phyloP scores from a whole-genome alignment of 1,139 yeast genomes.

The Yamadazyma atmosphaerica region DNA sequence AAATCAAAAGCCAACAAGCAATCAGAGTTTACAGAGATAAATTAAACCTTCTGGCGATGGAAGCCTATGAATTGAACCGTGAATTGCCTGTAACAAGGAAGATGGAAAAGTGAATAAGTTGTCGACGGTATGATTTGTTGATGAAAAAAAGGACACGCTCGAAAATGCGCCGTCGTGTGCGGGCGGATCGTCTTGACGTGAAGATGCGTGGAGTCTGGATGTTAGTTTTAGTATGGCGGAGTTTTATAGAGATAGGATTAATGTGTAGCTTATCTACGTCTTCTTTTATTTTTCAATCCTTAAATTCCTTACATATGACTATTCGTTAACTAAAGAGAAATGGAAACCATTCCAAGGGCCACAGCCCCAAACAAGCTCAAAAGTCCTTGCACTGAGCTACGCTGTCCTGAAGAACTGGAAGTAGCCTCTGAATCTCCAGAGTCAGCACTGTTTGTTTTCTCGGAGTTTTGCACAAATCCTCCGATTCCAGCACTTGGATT shows the following conservation, averaged over 20 bases:
- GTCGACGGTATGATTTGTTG: background rate
- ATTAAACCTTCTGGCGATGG: background rate
- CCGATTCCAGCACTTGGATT: slow-evolving; percentile 27
- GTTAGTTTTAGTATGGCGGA: no score
- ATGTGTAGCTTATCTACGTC: no score
- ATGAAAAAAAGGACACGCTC: background rate
- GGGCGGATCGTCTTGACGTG: background rate
- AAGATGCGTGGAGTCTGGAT: no score
- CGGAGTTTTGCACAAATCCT: slow-evolving; percentile 37
- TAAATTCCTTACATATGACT: no score
- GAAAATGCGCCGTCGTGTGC: background rate
- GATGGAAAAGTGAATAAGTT: background rate
- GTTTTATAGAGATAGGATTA: no score
- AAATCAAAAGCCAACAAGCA: background rate
- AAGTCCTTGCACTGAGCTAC: background rate
- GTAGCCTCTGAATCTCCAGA: background rate
- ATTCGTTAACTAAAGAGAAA: slow-evolving; percentile 1
- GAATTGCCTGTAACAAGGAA: background rate
- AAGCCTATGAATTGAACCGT: background rate
- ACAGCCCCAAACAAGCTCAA: background rate
- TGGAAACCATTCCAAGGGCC: slow-evolving; percentile 1
- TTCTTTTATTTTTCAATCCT: no score
- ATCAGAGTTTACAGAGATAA: no score
- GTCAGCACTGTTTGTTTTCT: slow-evolving; percentile 11
- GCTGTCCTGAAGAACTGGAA: slow-evolving; percentile 2